These are phyloP conservation scores for Daucus carota DNA, from an alignment of 129 eudicot species.

Conservation along the genomic window DNA sequence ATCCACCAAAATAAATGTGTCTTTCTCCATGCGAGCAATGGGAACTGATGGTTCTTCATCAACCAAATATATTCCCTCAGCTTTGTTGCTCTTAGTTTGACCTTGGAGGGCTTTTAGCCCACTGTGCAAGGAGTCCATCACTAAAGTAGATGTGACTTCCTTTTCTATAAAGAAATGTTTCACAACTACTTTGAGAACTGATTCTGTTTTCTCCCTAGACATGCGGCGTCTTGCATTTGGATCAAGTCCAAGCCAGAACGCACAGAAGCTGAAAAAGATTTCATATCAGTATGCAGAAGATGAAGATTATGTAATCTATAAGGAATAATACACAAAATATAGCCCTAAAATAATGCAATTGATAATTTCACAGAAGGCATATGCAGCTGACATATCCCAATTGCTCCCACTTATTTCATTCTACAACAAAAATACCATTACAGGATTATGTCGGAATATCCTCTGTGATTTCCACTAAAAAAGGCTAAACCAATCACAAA, in stretches of 20 bases:
- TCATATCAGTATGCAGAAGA: neutral
- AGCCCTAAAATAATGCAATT: neutral
- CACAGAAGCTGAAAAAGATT: constrained; percentile 64
- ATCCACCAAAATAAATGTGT: constrained; percentile 77
- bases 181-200: constrained; percentile 58
- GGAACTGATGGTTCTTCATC: constrained; percentile 52
- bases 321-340: neutral
- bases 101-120: constrained; percentile 83
- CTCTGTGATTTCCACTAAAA: neutral
- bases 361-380: neutral
- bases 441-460: neutral
- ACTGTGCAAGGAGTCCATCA: constrained; percentile 95
- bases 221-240: constrained; percentile 44
- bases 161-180: constrained; percentile 67
- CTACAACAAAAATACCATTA: neutral
- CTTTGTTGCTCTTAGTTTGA: constrained; percentile 38
- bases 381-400: neutral
- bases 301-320: neutral
- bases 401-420: neutral
- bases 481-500: neutral
- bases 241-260: constrained; percentile 76
- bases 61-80: constrained; percentile 34
- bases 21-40: constrained; percentile 66
- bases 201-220: constrained; percentile 73
- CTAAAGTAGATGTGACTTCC: constrained; percentile 90